Conservation (phyloP, 345 rosid genomes). For the Acer negundo region DNA sequence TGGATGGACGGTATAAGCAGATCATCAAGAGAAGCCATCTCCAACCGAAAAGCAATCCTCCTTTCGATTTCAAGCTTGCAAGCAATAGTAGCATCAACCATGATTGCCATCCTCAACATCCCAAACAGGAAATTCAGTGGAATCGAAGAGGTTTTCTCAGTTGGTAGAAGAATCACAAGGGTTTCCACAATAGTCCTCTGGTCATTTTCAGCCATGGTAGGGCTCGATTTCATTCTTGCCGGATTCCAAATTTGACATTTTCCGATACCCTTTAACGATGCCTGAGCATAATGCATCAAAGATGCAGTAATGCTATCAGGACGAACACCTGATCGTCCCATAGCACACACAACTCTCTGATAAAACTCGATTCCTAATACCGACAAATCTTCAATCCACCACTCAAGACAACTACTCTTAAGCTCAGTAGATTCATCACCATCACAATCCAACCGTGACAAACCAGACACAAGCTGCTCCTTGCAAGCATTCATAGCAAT, state of each 20-base stretch:
- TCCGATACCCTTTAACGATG: conserved; percentile 57
- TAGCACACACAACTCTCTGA: conserved; percentile 51
- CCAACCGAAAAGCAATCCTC: conserved; percentile 60
- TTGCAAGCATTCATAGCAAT: conserved; percentile 74
- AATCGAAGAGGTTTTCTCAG: conserved; percentile 42
- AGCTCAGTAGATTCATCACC: conserved; percentile 53
- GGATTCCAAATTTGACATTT: conserved; percentile 57
- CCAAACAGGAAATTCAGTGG: conserved; percentile 83
- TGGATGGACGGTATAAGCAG: conserved; percentile 76
- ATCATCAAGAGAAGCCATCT: conserved; percentile 69
- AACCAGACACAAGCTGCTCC: conserved; percentile 70
- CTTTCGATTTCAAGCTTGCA: conserved; percentile 73
- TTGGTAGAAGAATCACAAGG: conserved; percentile 62
- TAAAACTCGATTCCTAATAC: conserved; percentile 60
- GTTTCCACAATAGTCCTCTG: conserved; percentile 65
- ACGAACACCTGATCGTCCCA: conserved; percentile 61
- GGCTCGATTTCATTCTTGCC: conserved; percentile 40
- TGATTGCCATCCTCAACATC: conserved; percentile 63
- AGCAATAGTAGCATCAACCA: conserved; percentile 48
- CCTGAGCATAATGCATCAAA: conserved; percentile 76
- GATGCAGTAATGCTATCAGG: conserved; percentile 61
- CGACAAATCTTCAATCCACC: conserved; percentile 88
- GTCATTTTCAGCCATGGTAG: conserved; percentile 36
- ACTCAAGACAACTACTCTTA: conserved; percentile 54
- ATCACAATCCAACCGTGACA: conserved; percentile 50